Evolutionary conservation across 768 basidiomycete species (phyloP).

Genomic region (Coprinopsis marcescibilis): DNA sequence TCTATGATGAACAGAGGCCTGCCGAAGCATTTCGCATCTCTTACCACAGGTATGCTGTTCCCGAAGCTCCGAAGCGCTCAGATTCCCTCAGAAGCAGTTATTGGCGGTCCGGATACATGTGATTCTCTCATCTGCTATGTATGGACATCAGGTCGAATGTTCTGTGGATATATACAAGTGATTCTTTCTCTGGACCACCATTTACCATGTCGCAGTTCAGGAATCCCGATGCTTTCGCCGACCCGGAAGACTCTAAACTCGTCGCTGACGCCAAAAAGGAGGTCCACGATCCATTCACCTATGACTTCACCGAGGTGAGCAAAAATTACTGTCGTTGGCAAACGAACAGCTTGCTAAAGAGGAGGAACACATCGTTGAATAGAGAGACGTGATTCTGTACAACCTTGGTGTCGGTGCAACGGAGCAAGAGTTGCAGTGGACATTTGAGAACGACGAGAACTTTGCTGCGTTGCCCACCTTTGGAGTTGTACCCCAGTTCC

Average conservation of each 20-base stretch:
- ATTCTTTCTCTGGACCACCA: not conserved
- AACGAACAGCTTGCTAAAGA: not conserved
- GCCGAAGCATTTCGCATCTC: no score
- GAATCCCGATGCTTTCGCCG: conserved; percentile 49
- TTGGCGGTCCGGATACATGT: no score
- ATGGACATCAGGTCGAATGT: no score
- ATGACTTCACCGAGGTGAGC: conserved; percentile 65
- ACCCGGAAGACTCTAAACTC: conserved; percentile 76
- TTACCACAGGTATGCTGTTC: no score
- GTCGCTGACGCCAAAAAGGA: conserved; percentile 78
- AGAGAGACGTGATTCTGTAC: conserved; percentile 88
- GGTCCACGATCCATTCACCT: conserved; percentile 49
- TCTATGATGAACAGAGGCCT: no score
- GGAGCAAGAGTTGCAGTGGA: conserved; percentile 87
- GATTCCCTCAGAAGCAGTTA: no score
- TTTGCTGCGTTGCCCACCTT: conserved; percentile 90
- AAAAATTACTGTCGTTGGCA: no score
- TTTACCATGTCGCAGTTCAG: conserved; percentile 33
- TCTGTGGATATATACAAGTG: no score
- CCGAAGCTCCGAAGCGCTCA: no score
- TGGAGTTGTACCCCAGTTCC: conserved; percentile 90
- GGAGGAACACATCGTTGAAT: not conserved
- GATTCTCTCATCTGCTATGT: no score
- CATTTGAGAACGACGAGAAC: conserved; percentile 82
- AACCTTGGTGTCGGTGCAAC: conserved; percentile 94